These are phyloP conservation scores for Stemphylium lycopersici DNA, from an alignment of 2,329 filamentous ascomycete species.

Conservation along the genomic window DNA sequence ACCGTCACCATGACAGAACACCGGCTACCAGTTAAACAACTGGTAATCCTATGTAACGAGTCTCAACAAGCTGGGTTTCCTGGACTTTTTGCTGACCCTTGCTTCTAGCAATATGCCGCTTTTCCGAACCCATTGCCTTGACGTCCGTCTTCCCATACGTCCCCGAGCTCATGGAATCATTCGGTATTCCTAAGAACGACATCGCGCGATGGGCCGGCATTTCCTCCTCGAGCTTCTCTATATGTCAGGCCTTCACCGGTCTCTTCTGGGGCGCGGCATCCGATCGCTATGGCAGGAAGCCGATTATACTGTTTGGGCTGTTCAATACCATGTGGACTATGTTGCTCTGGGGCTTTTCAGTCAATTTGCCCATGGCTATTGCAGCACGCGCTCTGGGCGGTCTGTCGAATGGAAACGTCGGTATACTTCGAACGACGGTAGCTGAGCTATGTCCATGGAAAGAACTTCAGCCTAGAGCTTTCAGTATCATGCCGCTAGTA, in stretches of 20 bases:
- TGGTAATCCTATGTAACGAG: constrained; percentile 47
- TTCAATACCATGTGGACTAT: constrained; percentile 81
- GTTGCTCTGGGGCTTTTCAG: constrained; percentile 83
- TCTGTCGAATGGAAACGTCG: constrained; percentile 80
- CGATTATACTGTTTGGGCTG: constrained; percentile 77
- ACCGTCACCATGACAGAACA: constrained; percentile 44
- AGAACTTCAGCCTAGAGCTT: constrained; percentile 85
- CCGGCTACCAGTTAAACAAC: constrained; percentile 48
- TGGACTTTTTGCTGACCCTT: constrained; percentile 7
- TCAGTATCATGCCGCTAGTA: constrained; percentile 89
- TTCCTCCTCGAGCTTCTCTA: constrained; percentile 81
- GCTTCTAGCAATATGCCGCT: constrained; percentile 80
- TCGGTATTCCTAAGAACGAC: constrained; percentile 48
- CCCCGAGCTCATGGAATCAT: constrained; percentile 61
- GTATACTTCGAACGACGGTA: constrained; percentile 89
- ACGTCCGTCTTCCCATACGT: constrained; percentile 95
- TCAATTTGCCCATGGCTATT: constrained; percentile 79
- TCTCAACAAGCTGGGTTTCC: background rate
- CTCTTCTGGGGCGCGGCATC: constrained; percentile 88
- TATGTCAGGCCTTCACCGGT: constrained; percentile 78
- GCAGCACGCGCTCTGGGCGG: constrained; percentile 78
- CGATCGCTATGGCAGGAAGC: constrained; percentile 83
- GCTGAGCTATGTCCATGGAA: constrained; percentile 89
- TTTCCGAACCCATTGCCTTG: constrained; percentile 90
- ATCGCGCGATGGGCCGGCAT: constrained; percentile 76